Conservation (phyloP, 2,329 filamentous ascomycete genomes). For the Monilinia polystroma region DNA sequence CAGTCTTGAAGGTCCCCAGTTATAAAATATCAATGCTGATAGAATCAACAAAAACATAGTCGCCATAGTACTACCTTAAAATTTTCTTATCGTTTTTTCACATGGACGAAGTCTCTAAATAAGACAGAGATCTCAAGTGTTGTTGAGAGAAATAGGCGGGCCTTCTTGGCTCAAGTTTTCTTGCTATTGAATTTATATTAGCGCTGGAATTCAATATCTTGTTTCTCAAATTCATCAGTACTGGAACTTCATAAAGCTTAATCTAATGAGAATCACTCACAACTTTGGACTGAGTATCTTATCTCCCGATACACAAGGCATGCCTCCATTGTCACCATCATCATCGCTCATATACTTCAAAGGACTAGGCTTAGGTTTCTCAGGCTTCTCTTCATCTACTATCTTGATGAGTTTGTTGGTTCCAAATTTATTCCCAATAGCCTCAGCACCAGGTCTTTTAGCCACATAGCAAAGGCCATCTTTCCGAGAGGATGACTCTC, state of each 20-base stretch:
- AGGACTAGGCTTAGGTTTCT: background rate
- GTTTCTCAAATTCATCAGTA: background rate
- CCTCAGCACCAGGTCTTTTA: background rate
- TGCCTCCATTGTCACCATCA: background rate
- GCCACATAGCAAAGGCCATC: background rate
- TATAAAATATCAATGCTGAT: too few relatives aligned
- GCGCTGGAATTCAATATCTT: background rate
- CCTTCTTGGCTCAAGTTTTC: background rate
- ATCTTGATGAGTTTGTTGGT: background rate
- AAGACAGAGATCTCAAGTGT: background rate
- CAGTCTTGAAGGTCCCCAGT: background rate
- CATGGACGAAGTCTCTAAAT: background rate
- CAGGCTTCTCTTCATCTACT: background rate
- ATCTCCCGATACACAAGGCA: background rate
- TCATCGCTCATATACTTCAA: background rate
- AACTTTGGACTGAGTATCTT: background rate
- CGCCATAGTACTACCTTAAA: background rate
- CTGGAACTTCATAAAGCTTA: background rate
- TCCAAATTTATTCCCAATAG: conserved; percentile 2
- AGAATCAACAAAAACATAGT: background rate
- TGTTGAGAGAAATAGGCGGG: background rate
- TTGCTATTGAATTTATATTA: background rate
- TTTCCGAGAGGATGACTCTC: background rate
- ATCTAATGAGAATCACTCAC: too few relatives aligned
- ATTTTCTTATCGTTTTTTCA: background rate